Conservation (phyloP, 2,329 filamentous ascomycete genomes). For the Phyllosticta capitalensis region DNA sequence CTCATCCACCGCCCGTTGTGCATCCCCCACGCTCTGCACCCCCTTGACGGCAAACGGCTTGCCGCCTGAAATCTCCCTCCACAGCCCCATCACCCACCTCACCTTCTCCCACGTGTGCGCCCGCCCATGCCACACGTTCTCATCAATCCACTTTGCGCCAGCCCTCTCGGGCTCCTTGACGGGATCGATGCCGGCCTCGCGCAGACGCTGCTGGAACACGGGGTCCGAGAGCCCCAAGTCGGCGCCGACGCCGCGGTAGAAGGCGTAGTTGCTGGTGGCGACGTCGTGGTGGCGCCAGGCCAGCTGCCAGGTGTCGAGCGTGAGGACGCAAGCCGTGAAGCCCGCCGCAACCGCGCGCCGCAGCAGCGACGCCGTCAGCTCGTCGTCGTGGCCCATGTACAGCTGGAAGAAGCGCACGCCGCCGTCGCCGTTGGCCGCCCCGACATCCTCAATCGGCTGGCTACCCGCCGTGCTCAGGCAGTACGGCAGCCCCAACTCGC, state of each 20-base stretch:
- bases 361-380: conserved; percentile 47
- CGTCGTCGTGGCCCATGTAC: conserved; percentile 55
- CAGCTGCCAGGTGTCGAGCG: conserved; percentile 55
- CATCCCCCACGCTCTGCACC: conserved; percentile 58
- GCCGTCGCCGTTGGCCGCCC: conserved; percentile 41
- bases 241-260: conserved; percentile 51
- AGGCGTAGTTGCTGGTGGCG: conserved; percentile 50
- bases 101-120: conserved; percentile 59
- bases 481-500: conserved; percentile 51
- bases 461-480: conserved; percentile 50
- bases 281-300: conserved; percentile 53
- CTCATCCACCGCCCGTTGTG: conserved; percentile 47
- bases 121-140: conserved; percentile 52
- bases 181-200: conserved; percentile 45
- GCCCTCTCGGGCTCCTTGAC: conserved; percentile 43
- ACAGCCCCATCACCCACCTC: conserved; percentile 51
- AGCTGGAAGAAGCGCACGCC: conserved; percentile 51
- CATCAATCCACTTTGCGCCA: conserved; percentile 53
- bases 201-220: conserved; percentile 47
- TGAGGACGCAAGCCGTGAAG: conserved; percentile 50
- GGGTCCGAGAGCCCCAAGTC: conserved; percentile 51
- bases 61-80: conserved; percentile 45
- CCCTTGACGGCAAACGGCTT: conserved; percentile 58
- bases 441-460: conserved; percentile 49
- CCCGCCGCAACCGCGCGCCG: conserved; percentile 45